These are phyloP conservation scores for Cladosporium austrohemisphaericum DNA, from an alignment of 2,329 filamentous ascomycete genomes.

Conservation along the genomic window DNA sequence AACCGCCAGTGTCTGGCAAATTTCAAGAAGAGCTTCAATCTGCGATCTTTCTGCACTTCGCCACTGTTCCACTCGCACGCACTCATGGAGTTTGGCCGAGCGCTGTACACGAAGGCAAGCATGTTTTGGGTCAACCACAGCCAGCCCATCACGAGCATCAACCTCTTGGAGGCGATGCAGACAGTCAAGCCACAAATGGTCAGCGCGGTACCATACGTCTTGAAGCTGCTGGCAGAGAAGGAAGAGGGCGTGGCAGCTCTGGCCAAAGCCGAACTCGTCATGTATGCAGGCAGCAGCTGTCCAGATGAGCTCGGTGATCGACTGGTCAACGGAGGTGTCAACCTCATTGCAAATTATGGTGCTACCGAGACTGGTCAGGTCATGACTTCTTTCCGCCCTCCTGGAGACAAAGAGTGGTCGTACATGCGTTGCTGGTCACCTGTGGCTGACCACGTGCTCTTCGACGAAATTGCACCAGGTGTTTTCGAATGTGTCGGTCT, in stretches of 20 bases:
- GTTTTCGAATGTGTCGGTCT: slow-evolving; percentile 44
- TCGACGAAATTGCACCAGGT: slow-evolving; percentile 35
- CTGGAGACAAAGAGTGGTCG: slow-evolving; percentile 57
- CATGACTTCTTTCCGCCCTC: slow-evolving; percentile 56
- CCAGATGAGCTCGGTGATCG: slow-evolving; percentile 34
- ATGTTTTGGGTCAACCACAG: slow-evolving; percentile 54
- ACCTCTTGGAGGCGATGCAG: slow-evolving; percentile 29
- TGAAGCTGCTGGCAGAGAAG: slow-evolving; percentile 61
- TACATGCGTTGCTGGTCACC: slow-evolving; percentile 46
- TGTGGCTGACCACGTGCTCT: slow-evolving; percentile 27
- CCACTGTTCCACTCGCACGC: slow-evolving; percentile 61
- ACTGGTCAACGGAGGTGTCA: slow-evolving; percentile 32
- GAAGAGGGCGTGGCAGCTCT: slow-evolving; percentile 44
- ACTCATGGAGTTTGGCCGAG: slow-evolving; percentile 52
- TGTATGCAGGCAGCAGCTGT: slow-evolving; percentile 33
- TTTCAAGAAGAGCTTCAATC: slow-evolving; percentile 43
- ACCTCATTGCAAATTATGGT: slow-evolving; percentile 34
- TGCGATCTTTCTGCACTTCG: slow-evolving; percentile 53
- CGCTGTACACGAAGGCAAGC: slow-evolving; percentile 49
- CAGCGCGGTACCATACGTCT: slow-evolving; percentile 57
- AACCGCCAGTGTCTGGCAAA: slow-evolving; percentile 51
- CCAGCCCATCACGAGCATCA: slow-evolving; percentile 50
- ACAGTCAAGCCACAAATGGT: slow-evolving; percentile 49
- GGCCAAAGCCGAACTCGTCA: slow-evolving; percentile 27
- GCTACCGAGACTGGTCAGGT: slow-evolving; percentile 60